These are phyloP conservation scores for Termitomyces sp. DNA, from an alignment of 768 basidiomycete species.

Conservation along the genomic window DNA sequence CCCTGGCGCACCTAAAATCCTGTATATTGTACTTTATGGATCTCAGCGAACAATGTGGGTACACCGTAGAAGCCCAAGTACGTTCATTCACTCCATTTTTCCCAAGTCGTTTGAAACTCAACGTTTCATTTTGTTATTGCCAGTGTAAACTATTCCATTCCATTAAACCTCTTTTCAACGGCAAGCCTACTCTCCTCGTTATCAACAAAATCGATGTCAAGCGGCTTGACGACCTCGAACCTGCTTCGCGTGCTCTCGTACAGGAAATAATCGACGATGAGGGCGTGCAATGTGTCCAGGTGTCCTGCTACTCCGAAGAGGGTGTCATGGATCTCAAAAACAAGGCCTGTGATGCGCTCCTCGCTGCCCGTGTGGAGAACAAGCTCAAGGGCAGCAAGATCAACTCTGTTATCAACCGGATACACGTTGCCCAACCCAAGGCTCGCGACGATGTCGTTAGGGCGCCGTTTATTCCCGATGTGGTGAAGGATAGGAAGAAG, in stretches of 20 bases:
- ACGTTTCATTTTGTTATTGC: neutral
- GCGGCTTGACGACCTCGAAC: constrained; percentile 78
- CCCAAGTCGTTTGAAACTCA: neutral
- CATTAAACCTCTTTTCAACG: constrained; percentile 94
- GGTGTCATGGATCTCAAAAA: constrained; percentile 98
- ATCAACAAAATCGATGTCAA: constrained; percentile 98
- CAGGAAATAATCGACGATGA: constrained; percentile 81
- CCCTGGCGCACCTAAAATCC: constrained; percentile 91
- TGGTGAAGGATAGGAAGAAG: constrained; percentile 69
- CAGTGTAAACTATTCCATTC: constrained; percentile 99
- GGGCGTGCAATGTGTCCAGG: constrained; percentile 72
- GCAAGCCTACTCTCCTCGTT: constrained; percentile 91
- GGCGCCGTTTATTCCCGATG: constrained; percentile 86
- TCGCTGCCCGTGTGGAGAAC: constrained; percentile 90
- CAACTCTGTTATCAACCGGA: constrained; percentile 89
- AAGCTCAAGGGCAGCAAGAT: constrained; percentile 95
- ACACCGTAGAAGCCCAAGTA: constrained; percentile 94
- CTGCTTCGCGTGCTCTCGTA: constrained; percentile 74
- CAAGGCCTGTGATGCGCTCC: constrained; percentile 90
- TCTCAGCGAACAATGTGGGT: constrained; percentile 96
- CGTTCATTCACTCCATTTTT: constrained; percentile 15
- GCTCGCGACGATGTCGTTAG: constrained; percentile 88
- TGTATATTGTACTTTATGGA: constrained; percentile 99
- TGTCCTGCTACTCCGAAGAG: constrained; percentile 95
- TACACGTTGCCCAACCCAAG: constrained; percentile 92